Base-by-base conservation (phyloP, 345 rosid genomes). In the Rhodamnia rubescens region DNA sequence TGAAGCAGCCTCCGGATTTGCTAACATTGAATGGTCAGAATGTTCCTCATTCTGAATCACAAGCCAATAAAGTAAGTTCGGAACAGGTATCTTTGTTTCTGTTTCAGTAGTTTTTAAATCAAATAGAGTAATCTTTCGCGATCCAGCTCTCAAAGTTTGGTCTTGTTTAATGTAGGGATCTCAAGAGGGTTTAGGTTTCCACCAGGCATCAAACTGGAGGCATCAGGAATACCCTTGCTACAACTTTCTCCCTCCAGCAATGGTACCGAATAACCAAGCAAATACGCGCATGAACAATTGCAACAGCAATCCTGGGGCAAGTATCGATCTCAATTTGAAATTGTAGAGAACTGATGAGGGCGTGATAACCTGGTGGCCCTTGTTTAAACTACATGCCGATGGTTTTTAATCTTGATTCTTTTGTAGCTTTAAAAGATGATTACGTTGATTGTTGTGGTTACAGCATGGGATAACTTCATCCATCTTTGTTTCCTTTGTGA, bases 261-360 rank as follows among this genome's bases (percentile, higher is more conserved):
- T 58, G 84, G 83, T 61, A 20, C 89, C 83, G 57, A 64, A 74
- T 53, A 87, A 86, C 58, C 91, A 83, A 81, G 82, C 87, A 42
- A 81, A 83, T 55, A 83, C 84, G 24, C 44, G 85, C 11, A 61
- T 51, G 75, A 78, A 14, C 83, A 86, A 49, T 6, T 59, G 82
- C 81, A 82, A 86, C 49, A 86, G 86, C 82, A 91, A 89, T 86
- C 85, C 87, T 12, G 90, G 84, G 78, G 94, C 86, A 85, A 85
- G 84, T 75, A 84, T 93, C 64, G 96, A 92, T 87, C 92, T 93
- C 57, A 89, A 92, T 89, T 85, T 93, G 90, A 91, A 89, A 88
- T 83, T 93, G 83, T 91, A 85, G 85, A 81, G 75, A 29, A 64
- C 75, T 64, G 75, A 69, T 0, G 22, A 69, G 47, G 47, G 47